A percentile compares a stretch with the other conserved stretches of the same genome.
Conservation (phyloP, 2,329 filamentous ascomycete species). For the Penicillium griseofulvum region DNA sequence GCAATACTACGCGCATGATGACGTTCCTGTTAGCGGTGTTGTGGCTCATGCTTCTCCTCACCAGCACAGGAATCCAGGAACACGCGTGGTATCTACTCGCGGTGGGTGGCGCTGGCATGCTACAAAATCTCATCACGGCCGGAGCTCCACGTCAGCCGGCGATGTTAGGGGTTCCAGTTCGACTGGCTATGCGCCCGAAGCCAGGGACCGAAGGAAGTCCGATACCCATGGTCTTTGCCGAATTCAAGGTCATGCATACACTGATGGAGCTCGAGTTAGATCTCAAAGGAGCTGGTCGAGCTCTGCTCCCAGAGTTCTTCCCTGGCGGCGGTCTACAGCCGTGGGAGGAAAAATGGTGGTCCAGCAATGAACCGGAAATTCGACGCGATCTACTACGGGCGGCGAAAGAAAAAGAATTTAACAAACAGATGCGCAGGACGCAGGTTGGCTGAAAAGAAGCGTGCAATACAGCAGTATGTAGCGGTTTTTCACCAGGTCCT, state of each 20-base stretch:
- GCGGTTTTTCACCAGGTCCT: background rate
- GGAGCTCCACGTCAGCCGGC: background rate
- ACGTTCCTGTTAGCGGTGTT: slow-evolving; percentile 11
- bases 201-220: background rate
- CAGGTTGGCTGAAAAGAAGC: background rate
- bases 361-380: background rate
- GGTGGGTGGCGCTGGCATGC: slow-evolving; percentile 34
- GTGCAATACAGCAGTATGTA: background rate
- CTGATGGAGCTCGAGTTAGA: background rate
- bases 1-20: slow-evolving; percentile 5
- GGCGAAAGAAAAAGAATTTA: background rate
- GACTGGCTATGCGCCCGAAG: background rate
- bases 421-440: background rate
- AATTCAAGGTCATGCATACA: background rate
- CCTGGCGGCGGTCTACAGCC: background rate
- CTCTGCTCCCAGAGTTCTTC: background rate
- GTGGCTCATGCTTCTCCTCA: slow-evolving; percentile 46
- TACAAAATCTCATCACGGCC: slow-evolving; percentile 3
- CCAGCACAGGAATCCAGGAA: slow-evolving; percentile 36
- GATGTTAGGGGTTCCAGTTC: background rate
- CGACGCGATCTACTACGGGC: background rate
- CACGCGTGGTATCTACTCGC: slow-evolving; percentile 45
- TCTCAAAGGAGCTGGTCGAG: background rate
- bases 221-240: background rate
- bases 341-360: slow-evolving; percentile 1